These are phyloP conservation scores for Acanthamoeba triangularis DNA, from an alignment of 208 protist genomes.

Conservation along the genomic window DNA sequence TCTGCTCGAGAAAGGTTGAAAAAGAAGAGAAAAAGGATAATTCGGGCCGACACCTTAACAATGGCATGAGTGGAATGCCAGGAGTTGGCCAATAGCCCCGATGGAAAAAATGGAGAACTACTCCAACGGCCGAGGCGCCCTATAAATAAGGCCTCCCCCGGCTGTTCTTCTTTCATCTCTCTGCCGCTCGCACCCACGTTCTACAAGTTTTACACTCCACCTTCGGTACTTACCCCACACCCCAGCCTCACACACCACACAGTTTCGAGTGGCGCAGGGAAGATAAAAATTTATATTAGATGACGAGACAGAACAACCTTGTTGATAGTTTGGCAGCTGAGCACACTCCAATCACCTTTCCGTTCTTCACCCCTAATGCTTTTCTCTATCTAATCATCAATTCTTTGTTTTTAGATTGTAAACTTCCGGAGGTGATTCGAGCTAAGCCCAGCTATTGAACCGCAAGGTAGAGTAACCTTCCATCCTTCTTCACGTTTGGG, in stretches of 20 bases:
- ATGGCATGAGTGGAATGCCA: not conserved
- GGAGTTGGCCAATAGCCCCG: not conserved
- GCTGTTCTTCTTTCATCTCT: not conserved
- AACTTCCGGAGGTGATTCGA: not conserved
- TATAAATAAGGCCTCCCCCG: not conserved
- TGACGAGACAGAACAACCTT: slow-evolving; percentile 34
- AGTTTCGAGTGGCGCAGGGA: not conserved
- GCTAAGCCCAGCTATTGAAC: not conserved
- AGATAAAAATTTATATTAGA: not conserved
- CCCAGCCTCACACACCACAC: too few relatives aligned
- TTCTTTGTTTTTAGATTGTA: not conserved
- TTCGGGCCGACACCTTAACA: not conserved
- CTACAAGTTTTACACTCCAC: not conserved
- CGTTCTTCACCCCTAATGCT: not conserved
- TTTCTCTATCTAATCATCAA: not conserved
- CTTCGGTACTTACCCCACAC: not conserved
- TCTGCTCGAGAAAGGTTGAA: not conserved
- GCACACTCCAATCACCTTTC: not conserved
- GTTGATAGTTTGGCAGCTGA: slow-evolving; percentile 15
- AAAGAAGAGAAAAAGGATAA: not conserved
- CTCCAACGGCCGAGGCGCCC: not conserved
- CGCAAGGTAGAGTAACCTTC: not conserved
- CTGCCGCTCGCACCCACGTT: not conserved
- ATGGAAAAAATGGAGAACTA: not conserved
- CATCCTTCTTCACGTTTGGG: not conserved